Conservation (phyloP, 2,329 filamentous ascomycete genomes). For the Diaporthe nobilis region DNA sequence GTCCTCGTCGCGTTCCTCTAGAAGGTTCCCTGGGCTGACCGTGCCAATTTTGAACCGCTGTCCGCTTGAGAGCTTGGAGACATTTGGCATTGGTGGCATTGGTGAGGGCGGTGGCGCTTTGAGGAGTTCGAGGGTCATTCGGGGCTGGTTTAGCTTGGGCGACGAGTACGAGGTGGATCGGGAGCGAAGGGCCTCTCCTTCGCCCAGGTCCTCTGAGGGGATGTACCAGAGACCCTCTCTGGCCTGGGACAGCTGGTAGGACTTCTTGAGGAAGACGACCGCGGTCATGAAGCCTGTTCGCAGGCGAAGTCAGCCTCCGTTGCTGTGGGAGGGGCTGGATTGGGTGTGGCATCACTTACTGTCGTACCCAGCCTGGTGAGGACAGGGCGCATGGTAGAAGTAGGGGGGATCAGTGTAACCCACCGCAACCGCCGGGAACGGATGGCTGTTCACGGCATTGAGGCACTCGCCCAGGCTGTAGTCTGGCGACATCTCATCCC, state of each 20-base stretch:
- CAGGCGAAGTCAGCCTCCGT: neutral
- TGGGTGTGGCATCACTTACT: slow-evolving; percentile 53
- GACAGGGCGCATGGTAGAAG: slow-evolving; percentile 41
- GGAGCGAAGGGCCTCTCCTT: no score
- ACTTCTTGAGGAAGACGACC: slow-evolving; percentile 54
- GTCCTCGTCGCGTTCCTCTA: neutral
- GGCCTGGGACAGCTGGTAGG: slow-evolving; percentile 39
- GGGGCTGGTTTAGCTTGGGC: neutral
- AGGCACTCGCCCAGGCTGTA: slow-evolving; percentile 43
- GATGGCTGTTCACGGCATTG: neutral
- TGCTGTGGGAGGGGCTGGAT: no score
- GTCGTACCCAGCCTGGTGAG: slow-evolving; percentile 74
- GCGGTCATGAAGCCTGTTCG: slow-evolving; percentile 58
- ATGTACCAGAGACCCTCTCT: slow-evolving; percentile 13
- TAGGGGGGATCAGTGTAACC: neutral
- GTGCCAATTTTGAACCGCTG: no score
- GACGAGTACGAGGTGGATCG: neutral
- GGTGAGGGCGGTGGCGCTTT: neutral
- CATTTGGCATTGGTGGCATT: neutral
- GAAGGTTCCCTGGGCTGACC: neutral
- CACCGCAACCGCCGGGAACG: slow-evolving; percentile 29
- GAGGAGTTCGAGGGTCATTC: neutral
- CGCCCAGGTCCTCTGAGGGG: slow-evolving; percentile 3
- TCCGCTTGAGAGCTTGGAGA: no score
- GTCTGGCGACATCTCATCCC: slow-evolving; percentile 79